Evolutionary conservation across 106 monocot genomes (phyloP).

Genomic region (Dactylorhiza incarnata): DNA sequence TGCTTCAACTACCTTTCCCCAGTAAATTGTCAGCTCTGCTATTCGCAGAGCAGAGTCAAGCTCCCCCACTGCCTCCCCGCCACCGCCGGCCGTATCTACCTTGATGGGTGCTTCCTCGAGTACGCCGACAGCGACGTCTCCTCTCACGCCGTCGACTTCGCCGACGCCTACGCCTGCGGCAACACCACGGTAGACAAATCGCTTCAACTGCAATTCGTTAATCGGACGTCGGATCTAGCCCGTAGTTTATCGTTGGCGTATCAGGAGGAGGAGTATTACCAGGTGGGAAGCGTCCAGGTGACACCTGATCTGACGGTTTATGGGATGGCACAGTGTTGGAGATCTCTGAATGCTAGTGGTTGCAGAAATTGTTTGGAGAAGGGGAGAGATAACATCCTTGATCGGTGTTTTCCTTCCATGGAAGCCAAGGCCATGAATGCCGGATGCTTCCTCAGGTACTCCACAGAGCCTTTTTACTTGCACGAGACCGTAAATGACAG

Average conservation of each 20-base stretch:
- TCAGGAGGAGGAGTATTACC: conserved; percentile 10
- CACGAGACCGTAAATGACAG: neutral
- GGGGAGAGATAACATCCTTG: conserved; percentile 12
- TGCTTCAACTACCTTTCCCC: conserved; percentile 36
- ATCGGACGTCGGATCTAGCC: conserved; percentile 16
- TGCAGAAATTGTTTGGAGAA: conserved; percentile 41
- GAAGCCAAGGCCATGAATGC: conserved; percentile 57
- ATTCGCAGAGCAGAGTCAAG: conserved; percentile 21
- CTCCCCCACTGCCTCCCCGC: conserved; percentile 34
- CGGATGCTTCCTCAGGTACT: conserved; percentile 65
- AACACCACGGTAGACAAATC: conserved; percentile 2
- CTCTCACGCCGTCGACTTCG: conserved; percentile 15
- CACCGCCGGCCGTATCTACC: conserved; percentile 19
- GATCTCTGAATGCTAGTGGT: conserved; percentile 32
- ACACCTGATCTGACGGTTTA: conserved; percentile 23
- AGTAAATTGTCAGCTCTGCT: conserved; percentile 33
- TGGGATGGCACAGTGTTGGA: conserved; percentile 55
- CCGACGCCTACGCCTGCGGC: conserved; percentile 17
- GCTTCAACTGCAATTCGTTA: conserved; percentile 6
- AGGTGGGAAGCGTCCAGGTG: conserved; percentile 17
- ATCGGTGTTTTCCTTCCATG: conserved; percentile 28
- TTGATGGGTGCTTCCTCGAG: conserved; percentile 44
- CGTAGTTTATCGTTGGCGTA: conserved; percentile 24
- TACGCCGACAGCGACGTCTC: conserved; percentile 20
- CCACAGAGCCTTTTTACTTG: conserved; percentile 44